Evolutionary conservation across 108 stramenopile species (phyloP), one percentile per base, ranked within the genome.

Genomic region (Epithemia pelagica): DNA sequence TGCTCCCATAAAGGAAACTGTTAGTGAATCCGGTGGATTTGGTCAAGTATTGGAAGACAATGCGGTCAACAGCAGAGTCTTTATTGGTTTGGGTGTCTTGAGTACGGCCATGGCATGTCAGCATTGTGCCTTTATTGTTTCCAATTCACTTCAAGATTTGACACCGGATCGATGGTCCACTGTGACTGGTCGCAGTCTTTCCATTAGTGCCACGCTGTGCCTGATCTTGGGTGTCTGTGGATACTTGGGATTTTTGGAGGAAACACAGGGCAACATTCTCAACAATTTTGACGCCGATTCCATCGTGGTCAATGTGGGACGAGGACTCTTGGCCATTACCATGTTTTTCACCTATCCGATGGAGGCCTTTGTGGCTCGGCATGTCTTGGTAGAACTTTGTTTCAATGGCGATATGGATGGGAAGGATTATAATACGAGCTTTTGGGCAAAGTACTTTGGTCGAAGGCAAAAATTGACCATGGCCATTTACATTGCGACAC

Each of bases 331-430:
- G 67, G 87, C 88, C 15, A 69, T 89, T 33, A 92, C 91, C 58
- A 92, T 92, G 91, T 85, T 89, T 59, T 87, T 88, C 51, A 88
- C 87, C 2, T 87, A 85, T 53, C 84, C 86, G 28, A 80, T 84
- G 80, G 60, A 61, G 15, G 32, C 37, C n/a, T 91, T 91, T 78
- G 90, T 91, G 54, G 87, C 85, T 20, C 72, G 90, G 22, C 90
- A 91, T 67, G 90, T 91, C 0, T 30, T 91, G 15, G 70, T 85
- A 19, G 72, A 84, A 70, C 56, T 91, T 3, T 26, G 88, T 23
- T 84, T 80, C 65, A 61, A 78, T 58, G 87, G 90, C 5, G 85
- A 88, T 59, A 79, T 88, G 82, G 87, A 91, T 54, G 37, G 37
- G 10, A 46, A 46, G 15, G 10, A 15, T 5, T 5, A 46, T 15